Percentiles rank a stretch among this genome's conserved stretches.
These are phyloP conservation scores for Talaromyces sp. DNA, from an alignment of 2,329 filamentous ascomycete species.

Conservation along the genomic window DNA sequence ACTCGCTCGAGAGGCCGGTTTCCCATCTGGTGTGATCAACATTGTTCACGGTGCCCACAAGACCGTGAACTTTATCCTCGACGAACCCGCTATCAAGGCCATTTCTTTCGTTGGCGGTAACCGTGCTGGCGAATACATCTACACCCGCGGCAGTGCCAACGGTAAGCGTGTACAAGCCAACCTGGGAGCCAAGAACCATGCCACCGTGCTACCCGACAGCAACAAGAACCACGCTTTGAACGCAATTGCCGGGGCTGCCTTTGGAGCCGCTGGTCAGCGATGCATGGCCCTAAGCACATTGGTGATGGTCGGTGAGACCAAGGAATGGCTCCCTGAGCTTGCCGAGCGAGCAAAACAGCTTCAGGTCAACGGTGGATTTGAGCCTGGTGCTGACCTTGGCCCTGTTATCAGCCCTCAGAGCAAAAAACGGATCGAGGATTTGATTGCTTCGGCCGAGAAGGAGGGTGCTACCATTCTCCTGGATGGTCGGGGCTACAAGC, in stretches of 20 bases:
- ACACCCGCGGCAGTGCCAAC: constrained; percentile 54
- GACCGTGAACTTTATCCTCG: constrained; percentile 61
- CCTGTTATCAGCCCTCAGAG: constrained; percentile 57
- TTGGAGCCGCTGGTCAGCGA: constrained; percentile 61
- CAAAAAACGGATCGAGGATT: constrained; percentile 54
- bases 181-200: constrained; percentile 63
- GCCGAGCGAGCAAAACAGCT: constrained; percentile 56
- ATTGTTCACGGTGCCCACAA: constrained; percentile 58
- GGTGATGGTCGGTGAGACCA: constrained; percentile 58
- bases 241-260: constrained; percentile 61
- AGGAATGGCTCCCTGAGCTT: constrained; percentile 58
- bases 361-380: constrained; percentile 57
- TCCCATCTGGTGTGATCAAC: constrained; percentile 60
- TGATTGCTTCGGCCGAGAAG: constrained; percentile 56
- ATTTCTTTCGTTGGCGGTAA: constrained; percentile 62
- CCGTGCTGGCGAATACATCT: constrained; percentile 62
- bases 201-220: constrained; percentile 58
- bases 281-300: constrained; percentile 63
- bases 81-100: constrained; percentile 61
- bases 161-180: constrained; percentile 64
- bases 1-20: constrained; percentile 55
- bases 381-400: constrained; percentile 56
- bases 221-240: constrained; percentile 63
- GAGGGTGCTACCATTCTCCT: constrained; percentile 58
- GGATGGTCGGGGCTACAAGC: constrained; percentile 55